phyloP scores from a whole-genome alignment of 2,329 filamentous ascomycete species.

The Xylariaceae sp. region DNA sequence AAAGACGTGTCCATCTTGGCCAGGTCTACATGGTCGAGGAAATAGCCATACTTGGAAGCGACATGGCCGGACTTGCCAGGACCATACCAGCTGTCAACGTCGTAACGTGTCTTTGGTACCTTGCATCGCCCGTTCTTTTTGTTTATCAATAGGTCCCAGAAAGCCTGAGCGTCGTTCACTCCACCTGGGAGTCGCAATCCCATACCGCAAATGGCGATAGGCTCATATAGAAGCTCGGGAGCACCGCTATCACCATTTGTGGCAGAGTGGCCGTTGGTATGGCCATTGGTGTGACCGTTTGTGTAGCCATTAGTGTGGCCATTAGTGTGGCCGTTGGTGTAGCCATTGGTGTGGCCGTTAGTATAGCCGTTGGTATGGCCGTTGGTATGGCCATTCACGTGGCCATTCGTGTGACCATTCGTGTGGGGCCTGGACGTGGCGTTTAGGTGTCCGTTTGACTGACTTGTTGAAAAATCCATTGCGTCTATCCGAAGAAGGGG shows the following conservation, averaged over 20 bases:
- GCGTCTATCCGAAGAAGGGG: too few relatives aligned
- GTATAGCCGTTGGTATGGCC: too few relatives aligned
- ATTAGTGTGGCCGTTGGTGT: background rate
- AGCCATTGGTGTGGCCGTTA: too few relatives aligned
- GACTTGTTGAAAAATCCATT: too few relatives aligned
- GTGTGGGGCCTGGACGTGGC: too few relatives aligned
- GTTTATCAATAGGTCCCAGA: background rate
- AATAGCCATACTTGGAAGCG: background rate
- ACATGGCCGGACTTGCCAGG: background rate
- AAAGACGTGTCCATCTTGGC: background rate
- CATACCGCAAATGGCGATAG: background rate
- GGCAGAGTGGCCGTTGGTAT: too few relatives aligned
- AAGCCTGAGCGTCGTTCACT: background rate
- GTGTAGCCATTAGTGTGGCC: too few relatives aligned
- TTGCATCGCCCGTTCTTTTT: background rate
- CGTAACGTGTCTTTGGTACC: background rate
- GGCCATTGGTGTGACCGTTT: too few relatives aligned
- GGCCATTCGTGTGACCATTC: background rate
- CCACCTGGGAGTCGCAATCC: background rate
- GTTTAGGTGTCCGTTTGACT: too few relatives aligned
- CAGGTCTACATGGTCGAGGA: background rate
- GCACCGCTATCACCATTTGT: too few relatives aligned
- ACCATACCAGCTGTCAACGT: background rate
- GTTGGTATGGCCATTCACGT: too few relatives aligned
- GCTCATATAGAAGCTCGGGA: too few relatives aligned